These are phyloP conservation scores for Auxenochlorella pyrenoidosa DNA, from an alignment of 139 green algal species.

Conservation along the genomic window DNA sequence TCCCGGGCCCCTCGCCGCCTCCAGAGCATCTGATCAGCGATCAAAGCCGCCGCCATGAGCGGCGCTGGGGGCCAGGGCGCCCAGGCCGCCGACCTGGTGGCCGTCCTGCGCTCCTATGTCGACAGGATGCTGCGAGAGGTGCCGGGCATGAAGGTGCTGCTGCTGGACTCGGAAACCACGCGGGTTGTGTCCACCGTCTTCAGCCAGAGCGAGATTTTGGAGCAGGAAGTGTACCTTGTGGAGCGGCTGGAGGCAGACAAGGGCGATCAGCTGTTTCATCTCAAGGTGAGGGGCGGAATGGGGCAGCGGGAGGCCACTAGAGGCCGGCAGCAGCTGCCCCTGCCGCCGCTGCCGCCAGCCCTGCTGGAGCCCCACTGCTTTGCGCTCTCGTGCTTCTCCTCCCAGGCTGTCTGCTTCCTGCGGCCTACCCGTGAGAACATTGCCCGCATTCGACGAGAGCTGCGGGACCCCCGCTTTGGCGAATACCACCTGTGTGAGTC, in stretches of 20 bases:
- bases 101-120: constrained; percentile 64
- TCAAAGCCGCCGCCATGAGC: background rate
- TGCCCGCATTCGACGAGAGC: constrained; percentile 80
- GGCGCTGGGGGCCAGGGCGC: background rate
- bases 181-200: constrained; percentile 79
- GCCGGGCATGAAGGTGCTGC: constrained; percentile 91
- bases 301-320: background rate
- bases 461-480: constrained; percentile 87
- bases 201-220: constrained; percentile 91
- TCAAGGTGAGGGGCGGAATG: constrained; percentile 73
- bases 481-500: constrained; percentile 90
- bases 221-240: constrained; percentile 93
- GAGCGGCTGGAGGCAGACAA: constrained; percentile 79
- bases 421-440: constrained; percentile 92
- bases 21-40: background rate
- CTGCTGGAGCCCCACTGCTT: background rate
- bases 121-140: constrained; percentile 67
- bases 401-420: constrained; percentile 89
- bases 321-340: background rate
- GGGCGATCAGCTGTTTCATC: constrained; percentile 76
- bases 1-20: background rate
- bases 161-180: constrained; percentile 95
- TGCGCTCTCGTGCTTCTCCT: background rate
- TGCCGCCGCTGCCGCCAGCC: background rate
- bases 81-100: constrained; percentile 60